These are phyloP conservation scores for Microbotryum violaceum DNA, from an alignment of 1,284 basidiomycete genomes.

Conservation along the genomic window DNA sequence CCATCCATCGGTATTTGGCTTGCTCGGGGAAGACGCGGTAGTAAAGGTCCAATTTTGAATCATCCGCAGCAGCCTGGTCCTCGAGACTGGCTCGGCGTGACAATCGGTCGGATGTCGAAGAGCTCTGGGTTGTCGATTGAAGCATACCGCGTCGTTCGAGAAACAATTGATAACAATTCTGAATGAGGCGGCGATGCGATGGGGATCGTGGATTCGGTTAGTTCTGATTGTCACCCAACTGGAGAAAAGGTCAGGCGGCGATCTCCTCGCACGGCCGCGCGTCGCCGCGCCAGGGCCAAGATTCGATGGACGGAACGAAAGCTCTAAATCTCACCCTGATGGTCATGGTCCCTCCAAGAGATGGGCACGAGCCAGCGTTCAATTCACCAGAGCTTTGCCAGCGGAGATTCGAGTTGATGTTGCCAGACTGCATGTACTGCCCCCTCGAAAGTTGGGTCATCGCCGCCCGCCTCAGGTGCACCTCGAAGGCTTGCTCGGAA, in stretches of 20 bases:
- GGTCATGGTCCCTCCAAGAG: no score
- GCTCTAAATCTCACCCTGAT: background rate
- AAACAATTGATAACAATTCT: background rate
- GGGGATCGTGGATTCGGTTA: background rate
- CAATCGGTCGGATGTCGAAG: background rate
- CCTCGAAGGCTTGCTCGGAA: no score
- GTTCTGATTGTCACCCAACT: background rate
- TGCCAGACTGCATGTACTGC: slow-evolving; percentile 3
- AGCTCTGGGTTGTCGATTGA: background rate
- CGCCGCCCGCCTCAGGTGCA: no score
- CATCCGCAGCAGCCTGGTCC: slow-evolving; percentile 3
- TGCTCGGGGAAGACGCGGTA: slow-evolving; percentile 25
- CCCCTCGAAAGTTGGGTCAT: no score
- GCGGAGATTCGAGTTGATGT: slow-evolving; percentile 12
- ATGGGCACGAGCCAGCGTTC: background rate
- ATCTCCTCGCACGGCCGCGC: background rate
- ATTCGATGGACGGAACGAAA: background rate
- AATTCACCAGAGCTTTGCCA: slow-evolving; percentile 29
- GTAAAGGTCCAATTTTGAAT: slow-evolving; percentile 22
- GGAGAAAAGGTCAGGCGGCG: background rate
- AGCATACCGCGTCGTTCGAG: background rate
- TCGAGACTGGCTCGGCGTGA: background rate
- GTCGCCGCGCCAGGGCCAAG: no score
- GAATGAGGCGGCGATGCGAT: background rate
- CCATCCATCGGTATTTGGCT: background rate